A percentile compares a stretch with the other conserved stretches of the same genome.
Conservation (phyloP, 2,329 filamentous ascomycete genomes). For the Byssoonygena ceratinophila region DNA sequence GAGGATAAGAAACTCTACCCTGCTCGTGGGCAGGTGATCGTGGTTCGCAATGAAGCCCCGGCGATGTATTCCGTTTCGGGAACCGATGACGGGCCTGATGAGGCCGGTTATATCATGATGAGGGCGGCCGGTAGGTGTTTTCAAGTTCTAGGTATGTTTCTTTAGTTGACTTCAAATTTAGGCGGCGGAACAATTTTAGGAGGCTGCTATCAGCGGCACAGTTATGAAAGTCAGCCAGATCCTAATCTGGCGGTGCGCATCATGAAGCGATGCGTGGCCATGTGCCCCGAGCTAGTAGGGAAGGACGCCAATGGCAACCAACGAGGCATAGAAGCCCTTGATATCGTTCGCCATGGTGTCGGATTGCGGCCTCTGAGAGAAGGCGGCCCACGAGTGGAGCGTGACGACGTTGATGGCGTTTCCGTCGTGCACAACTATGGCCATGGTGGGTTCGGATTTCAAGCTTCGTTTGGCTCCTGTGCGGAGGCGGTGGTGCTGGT, state of each 20-base stretch:
- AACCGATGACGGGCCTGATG: conserved; percentile 60
- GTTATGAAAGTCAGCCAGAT: conserved; percentile 70
- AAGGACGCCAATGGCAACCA: conserved; percentile 33
- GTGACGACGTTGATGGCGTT: conserved; percentile 52
- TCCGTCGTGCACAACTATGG: conserved; percentile 41
- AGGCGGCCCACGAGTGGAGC: conserved; percentile 65
- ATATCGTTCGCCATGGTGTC: conserved; percentile 70
- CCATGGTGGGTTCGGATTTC: conserved; percentile 51
- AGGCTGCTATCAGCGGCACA: conserved; percentile 69
- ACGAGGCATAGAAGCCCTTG: conserved; percentile 56
- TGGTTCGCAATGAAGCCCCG: conserved; percentile 68
- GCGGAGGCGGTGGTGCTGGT: conserved; percentile 57
- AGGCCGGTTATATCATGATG: conserved; percentile 72
- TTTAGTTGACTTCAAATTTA: conserved; percentile 14
- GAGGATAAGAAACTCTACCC: conserved; percentile 63
- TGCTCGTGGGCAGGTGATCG: conserved; percentile 68
- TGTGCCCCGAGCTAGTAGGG: conserved; percentile 38
- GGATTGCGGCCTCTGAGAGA: conserved; percentile 66
- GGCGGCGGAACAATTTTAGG: conserved; percentile 77
- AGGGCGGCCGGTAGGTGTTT: conserved; percentile 46
- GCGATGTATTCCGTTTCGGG: conserved; percentile 61
- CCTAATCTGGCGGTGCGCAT: conserved; percentile 70
- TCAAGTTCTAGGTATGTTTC: not conserved
- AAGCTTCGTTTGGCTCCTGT: conserved; percentile 58
- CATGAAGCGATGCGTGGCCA: conserved; percentile 54